A percentile compares a stretch with the other conserved stretches of the same genome.
These are phyloP conservation scores for Pichia sporocuriosa DNA, from an alignment of 805 yeast genomes.

Conservation along the genomic window DNA sequence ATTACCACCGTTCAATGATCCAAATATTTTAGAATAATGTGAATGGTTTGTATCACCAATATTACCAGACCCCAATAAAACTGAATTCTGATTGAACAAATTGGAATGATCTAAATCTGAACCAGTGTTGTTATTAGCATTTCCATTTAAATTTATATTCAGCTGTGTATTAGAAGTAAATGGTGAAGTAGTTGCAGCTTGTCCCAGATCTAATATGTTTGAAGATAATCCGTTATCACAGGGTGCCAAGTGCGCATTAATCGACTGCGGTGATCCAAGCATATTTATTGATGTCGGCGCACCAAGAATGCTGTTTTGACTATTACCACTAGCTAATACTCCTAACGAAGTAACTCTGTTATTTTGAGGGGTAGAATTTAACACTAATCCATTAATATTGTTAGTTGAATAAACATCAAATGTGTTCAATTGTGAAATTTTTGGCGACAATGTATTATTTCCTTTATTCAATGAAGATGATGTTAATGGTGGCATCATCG, in stretches of 20 bases:
- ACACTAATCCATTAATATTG: background rate
- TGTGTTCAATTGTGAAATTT: conserved; percentile 7
- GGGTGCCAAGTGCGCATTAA: background rate
- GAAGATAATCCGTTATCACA: conserved; percentile 1
- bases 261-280: conserved; percentile 8
- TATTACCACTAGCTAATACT: conserved; percentile 15
- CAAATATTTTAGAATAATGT: conserved; percentile 5
- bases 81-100: conserved; percentile 12
- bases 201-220: conserved; percentile 10
- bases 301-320: background rate
- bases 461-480: background rate
- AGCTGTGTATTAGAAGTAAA: conserved; percentile 14
- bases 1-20: background rate
- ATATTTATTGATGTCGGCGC: background rate
- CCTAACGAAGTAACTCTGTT: conserved; percentile 16
- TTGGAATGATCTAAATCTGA: background rate
- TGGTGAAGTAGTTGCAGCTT: conserved; percentile 16
- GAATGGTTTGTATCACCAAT: conserved; percentile 1
- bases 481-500: background rate
- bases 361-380: conserved; percentile 10
- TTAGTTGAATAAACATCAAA: conserved; percentile 11
- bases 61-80: conserved; percentile 10
- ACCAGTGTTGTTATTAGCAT: background rate
- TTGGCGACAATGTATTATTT: conserved; percentile 10
- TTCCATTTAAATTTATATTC: conserved; percentile 7